These are phyloP conservation scores for Toxoplasma gondii DNA, from an alignment of 169 alveolate species.

Conservation along the genomic window DNA sequence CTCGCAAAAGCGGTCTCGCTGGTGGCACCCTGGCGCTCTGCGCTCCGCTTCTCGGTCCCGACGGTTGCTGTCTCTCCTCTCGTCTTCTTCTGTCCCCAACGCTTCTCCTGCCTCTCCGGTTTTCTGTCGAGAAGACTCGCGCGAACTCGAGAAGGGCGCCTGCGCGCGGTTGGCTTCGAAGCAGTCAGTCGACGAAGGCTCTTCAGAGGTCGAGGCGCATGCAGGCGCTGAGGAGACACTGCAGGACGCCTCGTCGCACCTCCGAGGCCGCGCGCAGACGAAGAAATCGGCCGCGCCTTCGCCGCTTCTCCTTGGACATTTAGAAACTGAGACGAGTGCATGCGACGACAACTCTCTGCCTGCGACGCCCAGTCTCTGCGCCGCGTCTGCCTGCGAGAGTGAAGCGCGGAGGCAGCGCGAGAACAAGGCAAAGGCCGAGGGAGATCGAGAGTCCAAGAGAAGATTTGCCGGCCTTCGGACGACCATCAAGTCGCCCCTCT, in stretches of 20 bases:
- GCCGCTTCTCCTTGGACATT: too few species aligned
- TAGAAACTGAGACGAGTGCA: too few species aligned
- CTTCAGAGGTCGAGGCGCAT: too few species aligned
- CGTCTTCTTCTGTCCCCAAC: neutral
- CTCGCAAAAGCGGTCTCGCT: neutral
- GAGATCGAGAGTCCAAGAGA: neutral
- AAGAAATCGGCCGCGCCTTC: too few species aligned
- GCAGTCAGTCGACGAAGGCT: too few species aligned
- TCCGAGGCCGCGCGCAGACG: too few species aligned
- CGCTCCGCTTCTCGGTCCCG: neutral
- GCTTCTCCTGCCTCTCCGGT: neutral
- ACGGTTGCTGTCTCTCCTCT: neutral
- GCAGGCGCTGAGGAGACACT: too few species aligned
- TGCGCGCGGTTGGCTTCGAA: neutral
- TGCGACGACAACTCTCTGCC: too few species aligned
- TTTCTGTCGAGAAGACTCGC: neutral
- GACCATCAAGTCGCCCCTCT: neutral
- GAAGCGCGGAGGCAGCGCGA: too few species aligned
- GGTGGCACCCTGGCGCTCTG: neutral
- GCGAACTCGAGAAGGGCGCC: neutral
- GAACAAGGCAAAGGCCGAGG: neutral
- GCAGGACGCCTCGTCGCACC: too few species aligned
- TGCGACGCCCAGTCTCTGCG: too few species aligned
- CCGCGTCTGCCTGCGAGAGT: too few species aligned
- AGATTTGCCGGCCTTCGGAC: neutral